Evolutionary conservation across 495 filamentous ascomycete species (phyloP).

Genomic region (Penicillium tannophilum): DNA sequence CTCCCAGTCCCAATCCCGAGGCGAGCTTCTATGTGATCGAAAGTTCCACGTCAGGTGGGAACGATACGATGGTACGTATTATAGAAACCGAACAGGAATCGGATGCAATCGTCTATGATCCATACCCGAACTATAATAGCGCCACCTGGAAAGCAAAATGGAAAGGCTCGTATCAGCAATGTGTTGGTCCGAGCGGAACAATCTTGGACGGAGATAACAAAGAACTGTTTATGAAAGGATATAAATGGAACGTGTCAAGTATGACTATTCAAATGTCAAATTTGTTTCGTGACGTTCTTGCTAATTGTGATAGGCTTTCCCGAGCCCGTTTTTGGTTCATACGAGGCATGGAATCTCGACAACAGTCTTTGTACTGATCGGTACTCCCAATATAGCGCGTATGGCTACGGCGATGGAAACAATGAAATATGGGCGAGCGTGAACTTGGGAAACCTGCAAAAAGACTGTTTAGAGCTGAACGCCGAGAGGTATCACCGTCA

Average conservation of each 20-base stretch:
- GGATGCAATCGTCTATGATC: neutral
- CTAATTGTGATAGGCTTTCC: conserved; percentile 27
- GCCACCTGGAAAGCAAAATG: neutral
- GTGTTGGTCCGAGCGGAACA: neutral
- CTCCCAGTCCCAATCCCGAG: neutral
- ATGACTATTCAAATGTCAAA: neutral
- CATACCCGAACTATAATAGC: conserved; percentile 5
- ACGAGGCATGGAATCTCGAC: conserved; percentile 43
- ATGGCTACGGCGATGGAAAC: conserved; percentile 30
- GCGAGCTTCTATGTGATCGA: neutral
- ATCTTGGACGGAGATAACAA: neutral
- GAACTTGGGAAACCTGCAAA: conserved; percentile 69
- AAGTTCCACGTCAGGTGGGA: neutral
- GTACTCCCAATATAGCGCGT: conserved; percentile 47
- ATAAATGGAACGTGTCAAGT: conserved; percentile 1
- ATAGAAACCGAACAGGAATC: conserved; percentile 2
- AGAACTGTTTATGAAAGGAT: neutral
- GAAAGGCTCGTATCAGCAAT: conserved; percentile 4
- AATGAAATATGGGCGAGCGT: conserved; percentile 62
- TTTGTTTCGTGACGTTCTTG: neutral
- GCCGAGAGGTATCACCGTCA: conserved; percentile 48
- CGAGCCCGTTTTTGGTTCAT: conserved; percentile 45
- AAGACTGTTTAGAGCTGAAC: conserved; percentile 62
- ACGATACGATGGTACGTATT: neutral
- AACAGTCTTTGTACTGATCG: conserved; percentile 50